Percentiles rank a stretch among this genome's conserved stretches.
Evolutionary conservation across 805 yeast genomes (phyloP).

Genomic region (Metschnikowia borealis): DNA sequence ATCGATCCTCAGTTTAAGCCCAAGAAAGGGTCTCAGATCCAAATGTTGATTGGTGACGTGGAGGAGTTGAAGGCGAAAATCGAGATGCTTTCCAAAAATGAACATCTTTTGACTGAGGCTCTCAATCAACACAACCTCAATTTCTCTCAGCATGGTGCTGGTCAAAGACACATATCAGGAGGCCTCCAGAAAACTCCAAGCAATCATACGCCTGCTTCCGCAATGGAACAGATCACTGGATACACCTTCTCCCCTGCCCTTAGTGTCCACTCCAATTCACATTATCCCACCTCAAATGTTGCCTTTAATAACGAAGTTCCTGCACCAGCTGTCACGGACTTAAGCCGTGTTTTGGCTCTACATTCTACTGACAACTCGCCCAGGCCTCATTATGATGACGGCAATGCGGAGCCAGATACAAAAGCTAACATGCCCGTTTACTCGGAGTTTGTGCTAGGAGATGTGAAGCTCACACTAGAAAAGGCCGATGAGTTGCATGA

Average conservation of each 20-base stretch:
- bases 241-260: constrained; percentile 7
- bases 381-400: constrained; percentile 12
- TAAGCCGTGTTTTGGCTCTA: constrained; percentile 21
- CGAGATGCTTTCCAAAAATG: constrained; percentile 60
- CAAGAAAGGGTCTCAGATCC: constrained; percentile 86
- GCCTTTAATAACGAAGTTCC: background rate
- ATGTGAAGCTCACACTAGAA: constrained; percentile 59
- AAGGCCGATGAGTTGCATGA: constrained; percentile 73
- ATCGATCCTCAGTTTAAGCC: constrained; percentile 91
- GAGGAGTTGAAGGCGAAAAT: constrained; percentile 73
- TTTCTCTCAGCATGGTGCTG: constrained; percentile 15
- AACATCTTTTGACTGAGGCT: constrained; percentile 63
- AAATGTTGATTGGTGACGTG: constrained; percentile 76
- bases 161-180: constrained; percentile 7
- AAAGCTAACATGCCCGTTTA: constrained; percentile 23
- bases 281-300: background rate
- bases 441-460: constrained; percentile 71
- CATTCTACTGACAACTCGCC: constrained; percentile 33
- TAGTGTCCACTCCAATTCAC: background rate
- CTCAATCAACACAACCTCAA: constrained; percentile 42
- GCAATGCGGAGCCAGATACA: constrained; percentile 4
- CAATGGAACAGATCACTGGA: constrained; percentile 17
- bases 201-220: constrained; percentile 11
- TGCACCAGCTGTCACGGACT: constrained; percentile 13
- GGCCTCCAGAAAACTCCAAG: constrained; percentile 4